Evolutionary conservation across 1,284 basidiomycete species (phyloP), one percentile per base, ranked within the genome.

Genomic region (Spongiforma sp.): DNA sequence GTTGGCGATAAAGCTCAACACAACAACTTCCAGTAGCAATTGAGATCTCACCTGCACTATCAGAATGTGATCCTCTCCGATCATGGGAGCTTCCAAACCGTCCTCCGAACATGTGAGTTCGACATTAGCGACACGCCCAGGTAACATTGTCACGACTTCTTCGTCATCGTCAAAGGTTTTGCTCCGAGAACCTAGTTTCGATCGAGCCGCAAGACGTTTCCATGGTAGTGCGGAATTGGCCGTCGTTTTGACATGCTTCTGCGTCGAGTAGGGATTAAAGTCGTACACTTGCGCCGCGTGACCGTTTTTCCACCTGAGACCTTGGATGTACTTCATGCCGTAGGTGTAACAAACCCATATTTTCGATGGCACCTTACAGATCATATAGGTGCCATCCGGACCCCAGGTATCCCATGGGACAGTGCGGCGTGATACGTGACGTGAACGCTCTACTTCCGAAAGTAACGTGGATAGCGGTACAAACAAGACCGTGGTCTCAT

Each of bases 301-400:
- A 34, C 66, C 66, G 5, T 58, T 39, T 21, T 58, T 64, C 76
- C 75, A 74, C 56, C 55, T 63, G 41, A 71, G 34, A 41, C 67
- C 66, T 43, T 68, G 72, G 66, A 78, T 78, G 63, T 78, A 86
- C 65, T 78, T 81, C 69, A 80, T 81, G 12, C 87, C 88, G 64
- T 82, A 82, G 12, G 85, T 80, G 69, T 85, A 86, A 73, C 88
- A 89, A 12, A 86, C 84, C 85, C 86, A 89, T 14, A 77, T 75
- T 12, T 77, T 64, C 32, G 82, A 83, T 43, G 79, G 77, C 37
- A 70, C 68, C 32, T 71, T 69, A 52, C 57, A 68, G 36, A 84
- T 59, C 65, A 86, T 70, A 36, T 84, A 82, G 19, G 81, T 78
- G 5, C 81, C 81, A 14, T 48, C 59, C 2, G 80, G 80, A 17